Evolutionary conservation across 345 rosid species (phyloP), one percentile per base, ranked within the genome.

Genomic region (Dovyalis caffra): DNA sequence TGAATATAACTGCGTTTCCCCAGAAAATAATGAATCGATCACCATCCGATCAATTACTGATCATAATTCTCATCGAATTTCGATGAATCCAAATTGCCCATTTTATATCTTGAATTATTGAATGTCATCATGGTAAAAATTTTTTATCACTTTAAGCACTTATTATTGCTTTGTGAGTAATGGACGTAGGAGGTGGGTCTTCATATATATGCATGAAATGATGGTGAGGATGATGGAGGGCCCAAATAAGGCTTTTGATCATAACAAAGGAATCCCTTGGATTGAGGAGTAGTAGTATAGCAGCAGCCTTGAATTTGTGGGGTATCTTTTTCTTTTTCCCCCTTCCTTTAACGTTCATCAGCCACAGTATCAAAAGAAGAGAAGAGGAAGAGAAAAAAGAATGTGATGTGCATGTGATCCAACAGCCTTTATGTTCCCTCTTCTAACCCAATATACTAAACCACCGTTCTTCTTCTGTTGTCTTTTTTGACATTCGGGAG

Each of bases 381-480:
- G 87, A 80, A 74, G 64, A 73, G 45, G 78, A 80, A 10, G 51
- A 35, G 34, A 73, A 74, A 78, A 85, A 80, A 57, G 88, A 83
- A 78, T 68, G 88, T 83, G 90, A 83, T 80, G 87, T 84, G 90
- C 95, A 90, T 89, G 95, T 90, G 95, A 85, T 86, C 87, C 84
- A 82, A 87, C 91, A 88, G 91, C 88, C 90, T 88, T 90, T 85
- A 76, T 89, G 93, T 83, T 89, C 90, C 94, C 94, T 80, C 87
- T 75, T 79, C 77, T 66, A 78, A 69, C 80, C 49, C 58, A 68
- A 60, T 64, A 63, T 47, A 64, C 53, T 20, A 60, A 77, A 40
- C 76, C 75, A 79, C 81, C 80, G 60, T 81, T 82, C 65, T 79
- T 69, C 72, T 43, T 70, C 70, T 29, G 23, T 60, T 63, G 28